Evolutionary conservation across 768 basidiomycete genomes (phyloP), one percentile per base, ranked within the genome.

Genomic region (Daedaleopsis nitida): DNA sequence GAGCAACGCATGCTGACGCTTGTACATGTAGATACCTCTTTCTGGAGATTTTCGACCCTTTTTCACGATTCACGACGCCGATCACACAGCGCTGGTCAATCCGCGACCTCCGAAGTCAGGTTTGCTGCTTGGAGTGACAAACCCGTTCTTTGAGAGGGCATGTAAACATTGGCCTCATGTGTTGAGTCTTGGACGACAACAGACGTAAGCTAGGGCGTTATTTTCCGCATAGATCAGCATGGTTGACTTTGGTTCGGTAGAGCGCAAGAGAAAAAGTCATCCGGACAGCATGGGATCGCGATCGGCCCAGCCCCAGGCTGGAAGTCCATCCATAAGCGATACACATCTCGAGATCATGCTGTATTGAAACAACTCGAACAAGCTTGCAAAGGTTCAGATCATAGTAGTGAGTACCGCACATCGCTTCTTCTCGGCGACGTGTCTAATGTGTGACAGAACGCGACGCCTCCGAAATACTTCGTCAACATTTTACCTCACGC

Each of bases 11-110:
- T 55, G 34, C 45, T 45, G 5, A 21, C 24, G 9, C 27, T 32
- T 32, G 12, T 54, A 43, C 6, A 42, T 35, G 45, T 60, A 94
- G 93, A 87, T 96, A 34, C 93, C 94, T 4, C 79, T 92, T 9
- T 84, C 88, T 0, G 86, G 85, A 1, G 96, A 99, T 69, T 85
- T 93, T 67, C 83, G 96, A 10, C 96, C 96, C 0, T 99, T 96
- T 73, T 91, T 98, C 65, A 97, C 96, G 16, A 94, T 99, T 67
- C 96, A 98, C 71, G 96, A 98, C 68, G 82, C 82, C n/a, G 95
- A 97, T 61, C 86, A 89, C 64, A 66, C 81, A 3, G 69, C 81
- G 1, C 73, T 99, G 13, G 87, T 97, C 45, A 94, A 93, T 71
- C 87, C 87, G 62, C 84, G 91, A 34, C 84, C 87, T n/a, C 93